Evolutionary conservation across 768 basidiomycete genomes (phyloP).

Genomic region (Cytidiella melzeri): DNA sequence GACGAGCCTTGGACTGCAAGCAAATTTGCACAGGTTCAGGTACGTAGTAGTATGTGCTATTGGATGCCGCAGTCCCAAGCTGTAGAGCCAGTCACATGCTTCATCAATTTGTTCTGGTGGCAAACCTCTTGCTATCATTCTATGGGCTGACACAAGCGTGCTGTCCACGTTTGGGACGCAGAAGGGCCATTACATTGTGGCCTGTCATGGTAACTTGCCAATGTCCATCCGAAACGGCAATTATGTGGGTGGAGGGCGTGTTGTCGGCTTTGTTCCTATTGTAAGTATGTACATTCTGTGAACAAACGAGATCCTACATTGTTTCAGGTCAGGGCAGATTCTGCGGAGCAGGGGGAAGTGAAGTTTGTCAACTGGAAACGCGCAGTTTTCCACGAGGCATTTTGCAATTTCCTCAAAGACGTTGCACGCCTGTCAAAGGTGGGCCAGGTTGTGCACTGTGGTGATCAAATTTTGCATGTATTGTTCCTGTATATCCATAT

Average conservation of each 20-base stretch:
- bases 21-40: too few relatives aligned
- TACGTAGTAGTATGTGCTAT: too few relatives aligned
- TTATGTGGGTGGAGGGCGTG: slow-evolving; percentile 14
- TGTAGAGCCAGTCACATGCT: neutral
- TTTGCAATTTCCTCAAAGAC: slow-evolving; percentile 12
- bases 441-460: slow-evolving; percentile 10
- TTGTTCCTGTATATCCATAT: slow-evolving; percentile 19
- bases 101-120: neutral
- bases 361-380: slow-evolving; percentile 14
- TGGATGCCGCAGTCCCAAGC: too few relatives aligned
- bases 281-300: slow-evolving; percentile 14
- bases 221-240: slow-evolving; percentile 11
- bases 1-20: too few relatives aligned
- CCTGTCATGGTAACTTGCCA: slow-evolving; percentile 15
- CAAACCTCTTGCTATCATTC: slow-evolving; percentile 2
- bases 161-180: slow-evolving; percentile 16
- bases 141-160: slow-evolving; percentile 19
- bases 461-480: neutral
- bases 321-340: too few relatives aligned
- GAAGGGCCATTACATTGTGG: slow-evolving; percentile 18
- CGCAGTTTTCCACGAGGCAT: slow-evolving; percentile 19
- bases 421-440: slow-evolving; percentile 11
- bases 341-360: too few relatives aligned
- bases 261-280: slow-evolving; percentile 23
- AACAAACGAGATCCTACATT: too few relatives aligned